A percentile compares a stretch with the other conserved stretches of the same genome.
phyloP scores from a whole-genome alignment of 805 yeast species.

The Sungouiozyma ichnusensis region DNA sequence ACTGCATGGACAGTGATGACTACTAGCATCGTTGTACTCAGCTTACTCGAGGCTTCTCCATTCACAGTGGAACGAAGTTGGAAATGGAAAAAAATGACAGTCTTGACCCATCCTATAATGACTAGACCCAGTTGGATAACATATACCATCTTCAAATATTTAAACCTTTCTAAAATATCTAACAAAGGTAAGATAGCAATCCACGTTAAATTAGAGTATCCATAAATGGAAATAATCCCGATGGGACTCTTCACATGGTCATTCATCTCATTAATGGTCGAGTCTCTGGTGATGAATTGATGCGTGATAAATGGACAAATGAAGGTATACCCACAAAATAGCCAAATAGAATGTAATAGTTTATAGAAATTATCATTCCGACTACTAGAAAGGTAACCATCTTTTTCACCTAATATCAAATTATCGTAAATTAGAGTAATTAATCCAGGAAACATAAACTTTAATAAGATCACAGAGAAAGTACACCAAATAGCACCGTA shows the following conservation, averaged over 20 bases:
- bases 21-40: constrained; percentile 6
- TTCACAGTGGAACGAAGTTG: constrained; percentile 3
- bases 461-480: constrained; percentile 61
- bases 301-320: constrained; percentile 44
- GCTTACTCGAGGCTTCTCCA: constrained; percentile 1
- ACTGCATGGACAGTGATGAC: constrained; percentile 10
- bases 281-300: constrained; percentile 42
- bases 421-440: constrained; percentile 53
- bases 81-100: constrained; percentile 4
- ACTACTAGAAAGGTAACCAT: constrained; percentile 28
- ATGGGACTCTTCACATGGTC: constrained; percentile 4
- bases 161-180: constrained; percentile 7
- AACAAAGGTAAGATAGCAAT: constrained; percentile 55
- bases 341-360: constrained; percentile 55
- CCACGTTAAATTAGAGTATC: constrained; percentile 80
- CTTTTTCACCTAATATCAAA: constrained; percentile 30
- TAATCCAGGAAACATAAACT: constrained; percentile 58
- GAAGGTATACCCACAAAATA: constrained; percentile 70
- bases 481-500: constrained; percentile 91
- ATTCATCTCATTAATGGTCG: not conserved
- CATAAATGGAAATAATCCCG: constrained; percentile 63
- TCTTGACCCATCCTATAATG: constrained; percentile 6
- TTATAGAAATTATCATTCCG: constrained; percentile 52
- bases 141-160: not conserved
- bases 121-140: constrained; percentile 6